Percentiles rank a stretch among this genome's conserved stretches.
Evolutionary conservation across 2,329 filamentous ascomycete genomes (phyloP).

Genomic region (Fusarium begoniae): DNA sequence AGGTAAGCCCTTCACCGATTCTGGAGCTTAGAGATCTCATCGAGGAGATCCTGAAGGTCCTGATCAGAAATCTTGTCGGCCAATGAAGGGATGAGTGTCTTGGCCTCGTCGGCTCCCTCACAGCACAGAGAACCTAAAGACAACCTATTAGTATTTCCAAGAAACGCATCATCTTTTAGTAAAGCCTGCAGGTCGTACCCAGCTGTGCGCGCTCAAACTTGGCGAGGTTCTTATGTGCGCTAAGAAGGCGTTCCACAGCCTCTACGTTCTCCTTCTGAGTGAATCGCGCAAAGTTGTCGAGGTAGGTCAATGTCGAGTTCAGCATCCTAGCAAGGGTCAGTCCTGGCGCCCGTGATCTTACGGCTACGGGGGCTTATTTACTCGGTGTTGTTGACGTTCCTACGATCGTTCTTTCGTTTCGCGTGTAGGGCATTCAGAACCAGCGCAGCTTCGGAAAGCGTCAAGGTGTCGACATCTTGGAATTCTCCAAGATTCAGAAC

Average conservation of each 20-base stretch:
- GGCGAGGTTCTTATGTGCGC: conserved; percentile 80
- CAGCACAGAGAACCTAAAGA: conserved; percentile 85
- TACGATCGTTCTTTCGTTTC: conserved; percentile 80
- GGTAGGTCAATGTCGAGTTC: conserved; percentile 88
- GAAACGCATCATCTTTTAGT: no score
- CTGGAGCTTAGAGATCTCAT: conserved; percentile 87
- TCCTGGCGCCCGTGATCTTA: neutral
- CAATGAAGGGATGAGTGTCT: conserved; percentile 91
- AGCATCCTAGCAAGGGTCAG: conserved; percentile 67
- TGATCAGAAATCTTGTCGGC: conserved; percentile 90
- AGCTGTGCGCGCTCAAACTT: conserved; percentile 95
- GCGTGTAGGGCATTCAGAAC: conserved; percentile 90
- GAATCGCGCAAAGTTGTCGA: conserved; percentile 94
- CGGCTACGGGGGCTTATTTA: conserved; percentile 51
- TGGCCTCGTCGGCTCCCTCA: conserved; percentile 92
- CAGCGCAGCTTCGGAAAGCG: conserved; percentile 88
- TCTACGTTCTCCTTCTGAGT: conserved; percentile 95
- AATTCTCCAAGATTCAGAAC: conserved; percentile 92
- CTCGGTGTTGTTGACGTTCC: conserved; percentile 87
- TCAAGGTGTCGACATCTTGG: conserved; percentile 88
- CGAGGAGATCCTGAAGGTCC: conserved; percentile 85
- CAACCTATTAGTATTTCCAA: neutral
- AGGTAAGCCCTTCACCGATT: conserved; percentile 43
- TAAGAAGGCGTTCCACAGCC: conserved; percentile 88
- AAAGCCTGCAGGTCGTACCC: conserved; percentile 62